These are phyloP conservation scores for Blastobotrys persicus DNA, from an alignment of 1,139 yeast genomes.

Conservation along the genomic window DNA sequence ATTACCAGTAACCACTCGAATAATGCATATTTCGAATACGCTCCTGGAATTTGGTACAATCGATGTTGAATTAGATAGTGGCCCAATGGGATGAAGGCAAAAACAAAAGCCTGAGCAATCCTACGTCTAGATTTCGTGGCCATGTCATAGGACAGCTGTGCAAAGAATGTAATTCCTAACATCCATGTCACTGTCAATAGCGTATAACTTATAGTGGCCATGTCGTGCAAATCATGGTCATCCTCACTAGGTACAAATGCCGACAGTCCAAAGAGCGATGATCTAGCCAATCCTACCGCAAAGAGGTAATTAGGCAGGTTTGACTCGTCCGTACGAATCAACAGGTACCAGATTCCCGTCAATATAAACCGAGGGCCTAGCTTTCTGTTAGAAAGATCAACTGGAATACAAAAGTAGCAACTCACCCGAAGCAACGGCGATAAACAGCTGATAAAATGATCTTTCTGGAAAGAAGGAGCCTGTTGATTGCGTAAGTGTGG, in stretches of 20 bases:
- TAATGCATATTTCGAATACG: conserved; percentile 84
- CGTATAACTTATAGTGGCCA: conserved; percentile 88
- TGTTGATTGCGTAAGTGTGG: conserved; percentile 92
- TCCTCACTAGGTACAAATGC: conserved; percentile 94
- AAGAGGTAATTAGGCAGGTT: conserved; percentile 31
- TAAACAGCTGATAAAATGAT: conserved; percentile 81
- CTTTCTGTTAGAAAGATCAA: neutral
- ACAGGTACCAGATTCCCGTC: conserved; percentile 56
- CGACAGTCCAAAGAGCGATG: conserved; percentile 97
- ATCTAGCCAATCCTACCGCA: conserved; percentile 47
- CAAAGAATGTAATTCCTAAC: conserved; percentile 38
- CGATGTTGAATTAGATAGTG: conserved; percentile 80
- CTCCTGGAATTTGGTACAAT: conserved; percentile 70
- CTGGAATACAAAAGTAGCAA: neutral
- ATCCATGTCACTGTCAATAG: conserved; percentile 89
- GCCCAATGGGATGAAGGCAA: conserved; percentile 62
- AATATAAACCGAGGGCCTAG: conserved; percentile 74
- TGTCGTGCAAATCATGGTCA: conserved; percentile 93
- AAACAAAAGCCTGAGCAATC: conserved; percentile 47
- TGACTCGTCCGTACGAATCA: conserved; percentile 42
- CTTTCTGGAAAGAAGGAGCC: conserved; percentile 97
- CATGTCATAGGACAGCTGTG: neutral
- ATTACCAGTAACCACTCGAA: conserved; percentile 84
- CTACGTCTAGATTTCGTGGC: conserved; percentile 4
- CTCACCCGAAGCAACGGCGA: conserved; percentile 38